Evolutionary conservation across 1,284 basidiomycete genomes (phyloP).

Genomic region (Stygiomarasmius scandens): DNA sequence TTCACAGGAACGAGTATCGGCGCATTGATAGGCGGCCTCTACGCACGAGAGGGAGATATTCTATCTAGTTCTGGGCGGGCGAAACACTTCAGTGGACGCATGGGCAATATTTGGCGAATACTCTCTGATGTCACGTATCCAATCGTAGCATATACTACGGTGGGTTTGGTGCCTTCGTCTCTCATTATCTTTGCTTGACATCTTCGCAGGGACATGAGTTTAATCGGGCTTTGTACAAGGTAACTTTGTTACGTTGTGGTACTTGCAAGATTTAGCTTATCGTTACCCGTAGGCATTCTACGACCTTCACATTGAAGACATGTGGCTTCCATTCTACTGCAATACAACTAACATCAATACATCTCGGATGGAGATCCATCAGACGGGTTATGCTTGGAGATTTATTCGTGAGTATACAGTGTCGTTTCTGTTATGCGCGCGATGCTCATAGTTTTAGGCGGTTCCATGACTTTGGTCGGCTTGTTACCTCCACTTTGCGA

Average conservation of each 20-base stretch:
- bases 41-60: conserved; percentile 92
- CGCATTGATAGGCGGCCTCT: conserved; percentile 92
- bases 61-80: conserved; percentile 85
- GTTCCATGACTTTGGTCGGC: conserved; percentile 97
- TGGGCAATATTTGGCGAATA: conserved; percentile 95
- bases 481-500: conserved; percentile 94
- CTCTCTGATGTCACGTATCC: conserved; percentile 97
- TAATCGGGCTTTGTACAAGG: conserved; percentile 84
- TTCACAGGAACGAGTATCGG: conserved; percentile 84
- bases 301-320: conserved; percentile 95
- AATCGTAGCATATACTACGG: conserved; percentile 96
- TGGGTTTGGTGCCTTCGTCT: conserved; percentile 40
- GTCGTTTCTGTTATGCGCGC: not conserved
- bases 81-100: conserved; percentile 90
- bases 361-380: conserved; percentile 96
- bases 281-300: conserved; percentile 72
- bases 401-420: conserved; percentile 69
- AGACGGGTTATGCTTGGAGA: conserved; percentile 93
- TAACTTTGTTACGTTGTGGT: conserved; percentile 33
- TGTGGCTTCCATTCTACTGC: conserved; percentile 99
- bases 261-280: not conserved
- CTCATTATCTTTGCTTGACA: conserved; percentile 14
- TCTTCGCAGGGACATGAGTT: conserved; percentile 82
- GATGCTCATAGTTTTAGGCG: conserved; percentile 55
- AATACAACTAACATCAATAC: conserved; percentile 99